Conservation (phyloP, 1,139 yeast genomes). For the Wickerhamomyces sp. region DNA sequence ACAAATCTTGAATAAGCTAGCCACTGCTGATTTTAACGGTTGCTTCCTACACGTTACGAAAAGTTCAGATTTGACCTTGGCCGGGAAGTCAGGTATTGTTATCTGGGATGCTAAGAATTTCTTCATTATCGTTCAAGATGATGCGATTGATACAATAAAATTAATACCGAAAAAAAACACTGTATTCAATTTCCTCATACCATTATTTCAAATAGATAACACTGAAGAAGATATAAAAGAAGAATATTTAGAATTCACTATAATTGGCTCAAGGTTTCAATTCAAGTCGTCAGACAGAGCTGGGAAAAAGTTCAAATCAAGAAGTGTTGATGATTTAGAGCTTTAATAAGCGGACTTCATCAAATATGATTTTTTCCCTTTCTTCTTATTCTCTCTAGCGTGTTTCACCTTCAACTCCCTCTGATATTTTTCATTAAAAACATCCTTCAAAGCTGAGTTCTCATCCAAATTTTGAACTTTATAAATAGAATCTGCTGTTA, state of each 20-base stretch:
- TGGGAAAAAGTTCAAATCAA: conserved; percentile 80
- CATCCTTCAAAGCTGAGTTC: background rate
- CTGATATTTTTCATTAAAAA: background rate
- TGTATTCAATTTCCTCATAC: conserved; percentile 51
- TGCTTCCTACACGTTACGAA: conserved; percentile 57
- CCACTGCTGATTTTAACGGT: conserved; percentile 85
- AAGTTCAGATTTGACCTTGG: conserved; percentile 51
- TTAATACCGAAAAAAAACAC: conserved; percentile 59
- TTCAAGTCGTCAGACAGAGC: conserved; percentile 79
- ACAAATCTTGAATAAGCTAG: conserved; percentile 48
- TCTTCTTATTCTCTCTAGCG: background rate
- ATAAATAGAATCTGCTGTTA: background rate
- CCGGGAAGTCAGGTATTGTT: conserved; percentile 74
- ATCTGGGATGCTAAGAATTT: conserved; percentile 82
- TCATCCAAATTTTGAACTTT: conserved; percentile 5
- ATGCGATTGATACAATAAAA: conserved; percentile 35
- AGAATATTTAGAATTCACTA: conserved; percentile 50
- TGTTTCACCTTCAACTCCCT: background rate
- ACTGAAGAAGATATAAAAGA: conserved; percentile 24
- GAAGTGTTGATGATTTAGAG: conserved; percentile 57
- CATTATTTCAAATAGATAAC: conserved; percentile 23
- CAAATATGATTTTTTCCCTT: background rate
- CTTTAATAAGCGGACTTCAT: background rate
- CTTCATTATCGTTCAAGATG: conserved; percentile 54
- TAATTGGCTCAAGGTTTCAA: conserved; percentile 77